phyloP scores from a whole-genome alignment of 352 stramenopile genomes.

The Phytophthora quininea region DNA sequence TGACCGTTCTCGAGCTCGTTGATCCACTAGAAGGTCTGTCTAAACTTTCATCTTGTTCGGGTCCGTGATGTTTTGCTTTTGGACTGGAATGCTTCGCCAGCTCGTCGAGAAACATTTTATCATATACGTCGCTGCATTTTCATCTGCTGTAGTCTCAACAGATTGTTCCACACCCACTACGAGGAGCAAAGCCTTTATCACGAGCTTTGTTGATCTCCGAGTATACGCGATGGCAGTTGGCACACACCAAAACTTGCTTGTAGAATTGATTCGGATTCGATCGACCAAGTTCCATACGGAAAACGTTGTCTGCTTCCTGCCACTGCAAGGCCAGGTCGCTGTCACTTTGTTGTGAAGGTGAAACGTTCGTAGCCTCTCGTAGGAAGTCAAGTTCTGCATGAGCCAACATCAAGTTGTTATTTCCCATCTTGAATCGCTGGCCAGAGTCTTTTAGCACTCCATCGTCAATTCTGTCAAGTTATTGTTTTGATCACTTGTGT shows the following conservation, averaged over 20 bases:
- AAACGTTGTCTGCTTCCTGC: slow-evolving; percentile 69
- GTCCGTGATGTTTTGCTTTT: slow-evolving; percentile 10
- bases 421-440: slow-evolving; percentile 70
- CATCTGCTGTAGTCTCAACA: not conserved
- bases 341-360: slow-evolving; percentile 11
- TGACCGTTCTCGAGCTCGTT: slow-evolving; percentile 18
- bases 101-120: slow-evolving; percentile 71
- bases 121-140: slow-evolving; percentile 26
- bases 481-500: slow-evolving; percentile 14
- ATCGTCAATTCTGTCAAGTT: slow-evolving; percentile 10
- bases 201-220: slow-evolving; percentile 56
- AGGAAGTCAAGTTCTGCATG: slow-evolving; percentile 67
- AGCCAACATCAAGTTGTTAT: slow-evolving; percentile 76
- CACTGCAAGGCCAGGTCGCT: slow-evolving; percentile 45
- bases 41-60: slow-evolving; percentile 23
- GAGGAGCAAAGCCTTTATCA: slow-evolving; percentile 47
- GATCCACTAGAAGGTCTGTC: slow-evolving; percentile 20
- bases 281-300: slow-evolving; percentile 67
- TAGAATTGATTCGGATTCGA: slow-evolving; percentile 76
- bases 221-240: slow-evolving; percentile 80
- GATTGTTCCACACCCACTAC: no score
- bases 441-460: slow-evolving; percentile 44
- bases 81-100: slow-evolving; percentile 55
- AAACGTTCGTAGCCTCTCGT: slow-evolving; percentile 1
- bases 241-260: slow-evolving; percentile 76